phyloP scores from a whole-genome alignment of 352 stramenopile species.

The Phytopythium ostracodes region DNA sequence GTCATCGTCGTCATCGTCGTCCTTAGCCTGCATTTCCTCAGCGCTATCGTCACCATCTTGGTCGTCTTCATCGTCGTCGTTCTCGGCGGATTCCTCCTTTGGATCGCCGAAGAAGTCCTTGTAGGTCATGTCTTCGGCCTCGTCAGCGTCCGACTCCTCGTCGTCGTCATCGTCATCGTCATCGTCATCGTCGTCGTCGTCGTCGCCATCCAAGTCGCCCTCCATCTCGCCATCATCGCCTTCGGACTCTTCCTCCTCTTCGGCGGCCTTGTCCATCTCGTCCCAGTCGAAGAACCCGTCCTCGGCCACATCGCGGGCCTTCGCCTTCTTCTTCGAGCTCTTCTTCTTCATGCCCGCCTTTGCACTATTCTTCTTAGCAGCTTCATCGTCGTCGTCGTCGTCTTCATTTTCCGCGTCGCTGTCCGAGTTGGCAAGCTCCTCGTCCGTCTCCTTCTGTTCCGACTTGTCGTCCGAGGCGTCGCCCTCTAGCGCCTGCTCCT shows the following conservation, averaged over 20 bases:
- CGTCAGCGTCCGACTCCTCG: constrained; percentile 45
- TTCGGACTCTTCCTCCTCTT: constrained; percentile 56
- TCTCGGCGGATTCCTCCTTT: constrained; percentile 30
- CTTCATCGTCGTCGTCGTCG: constrained; percentile 7
- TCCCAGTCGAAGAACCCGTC: constrained; percentile 87
- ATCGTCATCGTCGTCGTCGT: constrained; percentile 36
- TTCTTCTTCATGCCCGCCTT: constrained; percentile 32
- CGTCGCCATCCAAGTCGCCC: constrained; percentile 17
- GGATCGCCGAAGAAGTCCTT: constrained; percentile 61
- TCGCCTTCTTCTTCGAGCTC: constrained; percentile 44
- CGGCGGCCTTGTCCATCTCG: constrained; percentile 81
- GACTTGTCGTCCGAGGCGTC: constrained; percentile 10
- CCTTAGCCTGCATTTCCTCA: constrained; percentile 31
- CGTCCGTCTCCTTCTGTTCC: constrained; percentile 23
- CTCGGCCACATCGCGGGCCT: constrained; percentile 59
- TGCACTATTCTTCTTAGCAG: constrained; percentile 29
- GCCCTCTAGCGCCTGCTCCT: constrained; percentile 12
- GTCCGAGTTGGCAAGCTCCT: constrained; percentile 16
- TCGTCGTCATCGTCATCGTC: constrained; percentile 51
- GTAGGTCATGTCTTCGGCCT: constrained; percentile 51
- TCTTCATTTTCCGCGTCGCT: constrained; percentile 9
- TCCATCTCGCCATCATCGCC: constrained; percentile 37
- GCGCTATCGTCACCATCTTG: constrained; percentile 49
- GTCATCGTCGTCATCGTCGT: constrained; percentile 45
- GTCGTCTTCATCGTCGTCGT: constrained; percentile 33